A percentile compares a stretch with the other conserved stretches of the same genome.
phyloP scores from a whole-genome alignment of 176 grass and related monocot genomes.

The Dactylis glomerata region DNA sequence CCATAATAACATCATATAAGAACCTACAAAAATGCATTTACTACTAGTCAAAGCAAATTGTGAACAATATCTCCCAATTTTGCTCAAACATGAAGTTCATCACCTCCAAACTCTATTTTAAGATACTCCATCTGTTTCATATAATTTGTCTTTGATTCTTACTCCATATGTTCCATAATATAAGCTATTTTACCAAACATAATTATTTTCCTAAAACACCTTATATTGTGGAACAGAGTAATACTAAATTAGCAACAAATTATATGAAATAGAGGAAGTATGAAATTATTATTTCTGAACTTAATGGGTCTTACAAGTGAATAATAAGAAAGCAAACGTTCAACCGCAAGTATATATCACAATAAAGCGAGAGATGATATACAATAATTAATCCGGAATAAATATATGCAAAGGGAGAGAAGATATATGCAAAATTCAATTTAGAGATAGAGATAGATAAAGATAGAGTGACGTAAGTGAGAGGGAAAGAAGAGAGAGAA shows the following conservation, averaged over 20 bases:
- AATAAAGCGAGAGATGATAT: not conserved
- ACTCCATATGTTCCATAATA: too few species aligned
- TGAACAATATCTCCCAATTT: not conserved
- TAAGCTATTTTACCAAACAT: too few species aligned
- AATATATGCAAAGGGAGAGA: not conserved
- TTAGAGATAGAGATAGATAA: not conserved
- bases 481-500: not conserved
- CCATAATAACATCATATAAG: not conserved
- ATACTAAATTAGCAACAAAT: too few species aligned
- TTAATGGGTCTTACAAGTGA: not conserved
- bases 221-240: too few species aligned
- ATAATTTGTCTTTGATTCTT: too few species aligned
- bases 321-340: not conserved
- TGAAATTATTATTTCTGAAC: not conserved
- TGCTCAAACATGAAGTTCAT: not conserved
- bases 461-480: constrained; percentile 5
- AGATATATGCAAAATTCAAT: not conserved
- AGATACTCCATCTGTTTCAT: too few species aligned
- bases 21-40: not conserved
- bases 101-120: not conserved
- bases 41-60: not conserved
- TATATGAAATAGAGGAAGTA: too few species aligned
- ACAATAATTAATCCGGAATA: not conserved
- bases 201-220: too few species aligned
- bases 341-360: not conserved